phyloP scores from a whole-genome alignment of 495 filamentous ascomycete genomes.

The Collariella sp. region DNA sequence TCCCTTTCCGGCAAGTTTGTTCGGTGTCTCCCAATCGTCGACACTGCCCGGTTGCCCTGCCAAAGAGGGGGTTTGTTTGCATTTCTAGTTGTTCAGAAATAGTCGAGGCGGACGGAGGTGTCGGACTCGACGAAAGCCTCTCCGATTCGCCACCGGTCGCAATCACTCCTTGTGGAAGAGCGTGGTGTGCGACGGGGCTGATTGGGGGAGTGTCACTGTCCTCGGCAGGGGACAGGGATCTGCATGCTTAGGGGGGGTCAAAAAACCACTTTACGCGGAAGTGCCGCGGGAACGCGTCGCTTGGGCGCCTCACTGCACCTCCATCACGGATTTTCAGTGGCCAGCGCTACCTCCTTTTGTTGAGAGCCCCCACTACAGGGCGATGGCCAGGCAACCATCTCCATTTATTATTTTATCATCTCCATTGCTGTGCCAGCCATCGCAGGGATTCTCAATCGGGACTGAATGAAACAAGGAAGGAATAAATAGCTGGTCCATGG shows the following conservation, averaged over 20 bases:
- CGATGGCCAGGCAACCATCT: conserved; percentile 18
- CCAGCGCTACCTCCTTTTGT: conserved; percentile 11
- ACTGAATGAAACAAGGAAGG: conserved; percentile 8
- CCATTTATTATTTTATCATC: too few species aligned
- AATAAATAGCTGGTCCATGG: not conserved
- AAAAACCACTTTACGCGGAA: conserved; percentile 31
- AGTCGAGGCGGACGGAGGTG: not conserved
- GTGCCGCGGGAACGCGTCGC: conserved; percentile 21
- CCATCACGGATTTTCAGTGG: conserved; percentile 13
- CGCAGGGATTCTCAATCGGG: conserved; percentile 3
- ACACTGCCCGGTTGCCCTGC: conserved; percentile 1
- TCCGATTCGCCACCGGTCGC: not conserved
- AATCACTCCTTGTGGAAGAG: conserved; percentile 2
- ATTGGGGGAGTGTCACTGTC: not conserved
- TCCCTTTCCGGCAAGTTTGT: conserved; percentile 2
- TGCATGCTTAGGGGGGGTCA: conserved; percentile 18
- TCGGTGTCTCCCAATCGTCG: not conserved
- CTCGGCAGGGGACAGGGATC: conserved; percentile 19
- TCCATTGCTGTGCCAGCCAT: conserved; percentile 12
- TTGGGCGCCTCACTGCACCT: conserved; percentile 7
- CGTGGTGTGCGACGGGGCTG: not conserved
- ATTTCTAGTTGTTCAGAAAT: not conserved
- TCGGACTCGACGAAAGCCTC: not conserved
- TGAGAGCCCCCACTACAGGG: conserved; percentile 4
- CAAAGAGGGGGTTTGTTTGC: conserved; percentile 1